Evolutionary conservation across 208 protist species (phyloP), one percentile per base, ranked within the genome.

Genomic region (Acanthamoeba quina): DNA sequence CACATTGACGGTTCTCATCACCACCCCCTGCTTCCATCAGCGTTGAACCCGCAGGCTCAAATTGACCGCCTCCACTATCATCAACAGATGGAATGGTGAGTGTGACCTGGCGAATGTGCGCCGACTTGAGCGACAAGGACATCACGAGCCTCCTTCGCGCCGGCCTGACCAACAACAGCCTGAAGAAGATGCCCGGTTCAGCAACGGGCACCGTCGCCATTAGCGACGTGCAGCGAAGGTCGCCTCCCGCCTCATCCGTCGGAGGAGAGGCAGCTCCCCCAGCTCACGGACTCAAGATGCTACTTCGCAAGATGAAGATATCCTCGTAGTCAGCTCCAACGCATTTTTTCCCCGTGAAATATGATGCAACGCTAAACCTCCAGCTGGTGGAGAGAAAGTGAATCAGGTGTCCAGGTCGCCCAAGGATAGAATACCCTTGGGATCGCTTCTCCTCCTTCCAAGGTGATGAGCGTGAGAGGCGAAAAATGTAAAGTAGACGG

Each of bases 301-400:
- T 74, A 19, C 66, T 74, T 74, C 66, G 66, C 66, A 74, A 74
- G 31, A 74, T 74, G 66, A 74, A 74, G 66, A 37, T 74, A 37
- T 74, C 29, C 15, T 74, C 29, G 13, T 60, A 24, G 21, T 24
- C 56, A 58, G 19, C 13, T 15, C 54, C 15, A 24, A 17, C 56
- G 15, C 47, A 52, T 17, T 52, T 49, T 49, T 11, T 11, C 44
- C 10, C 44, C 44, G 44, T 49, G 44, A 49, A 13, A 0, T 13
- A 49, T 10, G 44, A 49, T 13, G n/a, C n/a, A n/a, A n/a, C n/a
- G n/a, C n/a, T n/a, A n/a, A n/a, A n/a, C n/a, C n/a, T n/a, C n/a
- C n/a, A n/a, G n/a, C 44, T 47, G 44, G 44, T 47, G 44, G 44
- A 47, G 44, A 47, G 44, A 47, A 13, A 0, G 10, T 13, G 44